These are phyloP conservation scores for Botryotinia narcissicola DNA, from an alignment of 2,329 filamentous ascomycete genomes.

Conservation along the genomic window DNA sequence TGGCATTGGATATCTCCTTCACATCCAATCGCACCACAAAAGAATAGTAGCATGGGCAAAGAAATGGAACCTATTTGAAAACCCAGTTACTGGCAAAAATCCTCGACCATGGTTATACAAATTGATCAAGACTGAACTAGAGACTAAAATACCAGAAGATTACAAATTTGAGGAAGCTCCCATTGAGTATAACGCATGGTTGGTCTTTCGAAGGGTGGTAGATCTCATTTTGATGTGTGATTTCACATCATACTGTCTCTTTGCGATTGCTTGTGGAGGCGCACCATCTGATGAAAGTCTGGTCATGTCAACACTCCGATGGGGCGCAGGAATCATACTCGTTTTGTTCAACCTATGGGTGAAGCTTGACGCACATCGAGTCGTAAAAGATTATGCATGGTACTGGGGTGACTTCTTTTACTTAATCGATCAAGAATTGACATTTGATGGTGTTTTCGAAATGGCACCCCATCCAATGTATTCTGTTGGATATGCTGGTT, in stretches of 20 bases:
- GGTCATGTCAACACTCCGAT: conserved; percentile 69
- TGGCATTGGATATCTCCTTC: conserved; percentile 86
- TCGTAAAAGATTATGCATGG: conserved; percentile 99
- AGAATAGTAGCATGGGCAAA: conserved; percentile 84
- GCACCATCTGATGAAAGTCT: conserved; percentile 70
- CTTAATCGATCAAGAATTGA: conserved; percentile 94
- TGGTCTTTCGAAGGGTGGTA: conserved; percentile 91
- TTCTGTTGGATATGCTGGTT: conserved; percentile 94
- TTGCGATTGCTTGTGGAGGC: conserved; percentile 83
- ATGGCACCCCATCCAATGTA: conserved; percentile 99
- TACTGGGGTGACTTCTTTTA: conserved; percentile 99
- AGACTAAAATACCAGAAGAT: conserved; percentile 90
- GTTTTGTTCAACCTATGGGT: conserved; percentile 98
- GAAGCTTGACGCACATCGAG: conserved; percentile 93
- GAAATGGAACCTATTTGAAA: conserved; percentile 81
- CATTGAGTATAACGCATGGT: conserved; percentile 98
- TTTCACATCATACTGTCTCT: conserved; percentile 94
- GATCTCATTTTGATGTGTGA: conserved; percentile 99
- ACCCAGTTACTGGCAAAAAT: conserved; percentile 76
- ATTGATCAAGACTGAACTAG: conserved; percentile 82
- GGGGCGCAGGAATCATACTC: conserved; percentile 72
- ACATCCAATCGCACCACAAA: conserved; percentile 85
- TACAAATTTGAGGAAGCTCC: conserved; percentile 92
- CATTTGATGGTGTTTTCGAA: conserved; percentile 97
- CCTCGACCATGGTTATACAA: conserved; percentile 79